These are phyloP conservation scores for Tirmania nivea DNA, from an alignment of 495 filamentous ascomycete genomes.

Conservation along the genomic window DNA sequence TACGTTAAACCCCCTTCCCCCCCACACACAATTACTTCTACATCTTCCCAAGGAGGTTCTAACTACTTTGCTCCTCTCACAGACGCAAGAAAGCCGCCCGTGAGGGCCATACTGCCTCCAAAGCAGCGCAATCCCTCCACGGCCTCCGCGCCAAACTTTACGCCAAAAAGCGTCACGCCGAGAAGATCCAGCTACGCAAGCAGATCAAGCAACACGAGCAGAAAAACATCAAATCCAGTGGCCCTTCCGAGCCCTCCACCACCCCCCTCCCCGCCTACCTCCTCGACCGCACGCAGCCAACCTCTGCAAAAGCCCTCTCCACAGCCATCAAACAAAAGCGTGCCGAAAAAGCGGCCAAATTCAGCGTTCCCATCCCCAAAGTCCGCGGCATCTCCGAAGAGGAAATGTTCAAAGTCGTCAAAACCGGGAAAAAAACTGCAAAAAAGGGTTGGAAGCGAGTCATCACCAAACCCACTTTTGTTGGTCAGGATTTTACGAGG, in stretches of 20 bases:
- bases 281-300: constrained; percentile 68
- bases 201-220: constrained; percentile 83
- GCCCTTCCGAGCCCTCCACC: constrained; percentile 44
- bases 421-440: constrained; percentile 49
- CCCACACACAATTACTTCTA: not conserved
- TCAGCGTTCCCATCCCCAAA: constrained; percentile 81
- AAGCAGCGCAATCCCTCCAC: constrained; percentile 76
- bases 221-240: constrained; percentile 80
- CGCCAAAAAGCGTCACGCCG: constrained; percentile 75
- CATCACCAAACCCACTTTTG: constrained; percentile 82
- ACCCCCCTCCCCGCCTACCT: constrained; percentile 69
- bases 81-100: constrained; percentile 68
- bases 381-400: constrained; percentile 85
- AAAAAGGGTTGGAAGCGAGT: constrained; percentile 80
- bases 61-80: not conserved
- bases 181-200: constrained; percentile 99
- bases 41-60: too few species aligned
- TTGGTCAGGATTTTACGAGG: constrained; percentile 78
- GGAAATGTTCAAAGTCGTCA: constrained; percentile 97
- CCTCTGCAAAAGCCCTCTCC: constrained; percentile 70
- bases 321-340: constrained; percentile 76
- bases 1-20: not conserved
- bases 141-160: constrained; percentile 87
- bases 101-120: constrained; percentile 61
- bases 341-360: constrained; percentile 85